These are phyloP conservation scores for Pedinophyceae sp. DNA, from an alignment of 139 green algal genomes.

Conservation along the genomic window DNA sequence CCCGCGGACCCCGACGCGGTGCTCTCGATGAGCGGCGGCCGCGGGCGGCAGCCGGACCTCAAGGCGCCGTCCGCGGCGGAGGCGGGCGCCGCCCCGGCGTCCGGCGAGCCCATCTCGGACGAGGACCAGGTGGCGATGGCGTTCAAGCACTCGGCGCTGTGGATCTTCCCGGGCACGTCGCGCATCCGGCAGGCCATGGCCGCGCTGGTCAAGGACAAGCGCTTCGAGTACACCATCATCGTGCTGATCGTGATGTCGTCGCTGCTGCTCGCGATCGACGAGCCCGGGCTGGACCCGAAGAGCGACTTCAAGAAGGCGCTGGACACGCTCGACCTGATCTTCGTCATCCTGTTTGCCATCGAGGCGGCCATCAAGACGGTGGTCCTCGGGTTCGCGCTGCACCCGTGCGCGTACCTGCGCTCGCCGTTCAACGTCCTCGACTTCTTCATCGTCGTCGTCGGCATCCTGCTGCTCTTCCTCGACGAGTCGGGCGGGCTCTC, in stretches of 20 bases:
- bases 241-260: constrained; percentile 33
- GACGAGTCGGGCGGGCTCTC: constrained; percentile 18
- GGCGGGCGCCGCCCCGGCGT: too few relatives aligned
- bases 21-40: too few relatives aligned
- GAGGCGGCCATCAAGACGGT: constrained; percentile 47
- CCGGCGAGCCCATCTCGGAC: too few relatives aligned
- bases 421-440: constrained; percentile 42
- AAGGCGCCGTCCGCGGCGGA: too few relatives aligned
- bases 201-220: too few relatives aligned
- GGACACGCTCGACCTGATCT: constrained; percentile 26
- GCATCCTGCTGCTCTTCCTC: constrained; percentile 27
- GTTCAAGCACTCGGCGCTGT: too few relatives aligned
- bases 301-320: constrained; percentile 13
- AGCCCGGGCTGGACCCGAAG: constrained; percentile 17
- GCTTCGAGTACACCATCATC: constrained; percentile 39
- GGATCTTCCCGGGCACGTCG: too few relatives aligned
- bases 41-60: too few relatives aligned
- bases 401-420: constrained; percentile 32
- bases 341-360: constrained; percentile 30
- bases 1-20: too few relatives aligned
- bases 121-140: too few relatives aligned
- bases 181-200: too few relatives aligned
- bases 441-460: constrained; percentile 27
- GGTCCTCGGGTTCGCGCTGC: constrained; percentile 26
- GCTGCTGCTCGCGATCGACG: constrained; percentile 36